Evolutionary conservation across 2,329 filamentous ascomycete species (phyloP), one percentile per base, ranked within the genome.

Genomic region (Diplocarpon rosae): DNA sequence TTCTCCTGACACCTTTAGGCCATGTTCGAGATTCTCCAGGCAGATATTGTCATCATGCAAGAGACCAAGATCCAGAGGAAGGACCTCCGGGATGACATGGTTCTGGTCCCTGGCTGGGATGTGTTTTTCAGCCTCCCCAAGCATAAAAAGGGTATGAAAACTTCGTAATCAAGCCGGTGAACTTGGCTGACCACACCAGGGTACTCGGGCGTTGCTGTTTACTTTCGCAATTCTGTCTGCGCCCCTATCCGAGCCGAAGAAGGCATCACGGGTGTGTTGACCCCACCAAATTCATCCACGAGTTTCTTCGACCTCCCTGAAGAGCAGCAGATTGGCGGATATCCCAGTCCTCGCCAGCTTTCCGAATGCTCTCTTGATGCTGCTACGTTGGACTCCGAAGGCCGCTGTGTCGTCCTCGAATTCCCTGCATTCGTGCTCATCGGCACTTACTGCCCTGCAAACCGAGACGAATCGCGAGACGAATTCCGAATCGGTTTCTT

Each of bases 31-130:
- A 85, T 83, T 35, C 74, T 98, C 6, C 85, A 92, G 62, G 80
- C 89, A 42, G 92, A 98, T 62, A 92, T 98, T 52, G 79, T 96
- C 14, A 74, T 95, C 47, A 88, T 96, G 70, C 92, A 98, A 63
- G 92, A 96, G 65, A 81, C 87, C 35, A 98, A 96, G 66, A 95
- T 96, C 33, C 92, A 96, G 61, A 76, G 83, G 46, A 95, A 95
- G 61, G 89, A 95, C 55, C 69, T 98, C 1, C 75, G 72, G 33
- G 92, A 96, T 71, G 92, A 96, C 56, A 96, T 96, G 87, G 89
- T 96, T 9, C 69, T 96, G 29, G 79, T 96, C 0, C 80, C 85
- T 0, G 92, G 92, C 11, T 98, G 90, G 90, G 92, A 98, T 62
- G 89, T 89, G 52, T 95, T 83, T 65, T 95, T 95, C 66, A 95